Percentiles rank a stretch among this genome's conserved stretches.
phyloP scores from a whole-genome alignment of 2,329 filamentous ascomycete genomes.

The Stylonectria norvegica region DNA sequence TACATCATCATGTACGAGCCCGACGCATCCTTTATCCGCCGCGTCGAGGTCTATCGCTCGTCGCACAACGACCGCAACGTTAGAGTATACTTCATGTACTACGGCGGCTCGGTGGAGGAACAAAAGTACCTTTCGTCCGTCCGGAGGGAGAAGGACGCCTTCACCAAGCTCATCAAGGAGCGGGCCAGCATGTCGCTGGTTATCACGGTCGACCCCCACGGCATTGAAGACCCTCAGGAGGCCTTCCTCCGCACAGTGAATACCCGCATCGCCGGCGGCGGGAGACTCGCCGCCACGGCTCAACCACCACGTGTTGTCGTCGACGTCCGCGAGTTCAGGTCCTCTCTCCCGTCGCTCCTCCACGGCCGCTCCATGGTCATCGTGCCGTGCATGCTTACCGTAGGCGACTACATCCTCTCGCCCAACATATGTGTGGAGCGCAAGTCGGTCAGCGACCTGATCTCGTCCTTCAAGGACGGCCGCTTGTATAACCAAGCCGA shows the following conservation, averaged over 20 bases:
- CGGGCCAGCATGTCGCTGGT: slow-evolving; percentile 90
- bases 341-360: slow-evolving; percentile 82
- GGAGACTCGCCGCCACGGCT: slow-evolving; percentile 76
- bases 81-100: slow-evolving; percentile 95
- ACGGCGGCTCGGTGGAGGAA: slow-evolving; percentile 90
- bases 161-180: slow-evolving; percentile 92
- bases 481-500: slow-evolving; percentile 90
- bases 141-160: slow-evolving; percentile 92
- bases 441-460: slow-evolving; percentile 87
- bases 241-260: slow-evolving; percentile 92
- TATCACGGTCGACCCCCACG: slow-evolving; percentile 67
- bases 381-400: slow-evolving; percentile 91
- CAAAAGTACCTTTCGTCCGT: slow-evolving; percentile 87
- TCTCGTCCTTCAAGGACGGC: slow-evolving; percentile 87
- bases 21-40: slow-evolving; percentile 86
- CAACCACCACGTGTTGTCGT: slow-evolving; percentile 88
- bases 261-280: slow-evolving; percentile 92
- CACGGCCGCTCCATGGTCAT: slow-evolving; percentile 86
- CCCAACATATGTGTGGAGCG: slow-evolving; percentile 91
- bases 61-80: slow-evolving; percentile 88
- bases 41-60: slow-evolving; percentile 92
- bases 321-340: slow-evolving; percentile 94
- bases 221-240: slow-evolving; percentile 78
- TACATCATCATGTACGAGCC: slow-evolving; percentile 99
- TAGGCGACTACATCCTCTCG: slow-evolving; percentile 92